Base-by-base conservation (phyloP, 208 protist species). In the Leptomonas pyrrhocoris region DNA sequence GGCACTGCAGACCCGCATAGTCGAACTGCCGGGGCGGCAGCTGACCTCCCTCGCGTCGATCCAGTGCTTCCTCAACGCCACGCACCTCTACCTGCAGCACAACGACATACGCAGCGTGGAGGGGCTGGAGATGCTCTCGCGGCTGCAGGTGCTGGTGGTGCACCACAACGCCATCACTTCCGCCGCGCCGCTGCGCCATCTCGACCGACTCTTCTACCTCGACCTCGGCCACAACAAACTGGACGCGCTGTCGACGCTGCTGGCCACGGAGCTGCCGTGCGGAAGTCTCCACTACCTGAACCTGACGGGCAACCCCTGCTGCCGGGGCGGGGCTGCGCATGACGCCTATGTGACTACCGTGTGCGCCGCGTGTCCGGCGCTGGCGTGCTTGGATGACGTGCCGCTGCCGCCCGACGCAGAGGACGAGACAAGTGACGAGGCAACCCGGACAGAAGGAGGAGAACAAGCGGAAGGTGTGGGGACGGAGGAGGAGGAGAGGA, bases 61-160 rank as follows among this genome's bases (percentile, higher is more conserved):
- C 1, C 85, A 91, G 68, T 86, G 79, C 57, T 91, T 92, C 56
- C 65, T 90, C 28, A 96, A 91, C 64, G 79, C 78, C 25, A 93
- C 88, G 12, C 86, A 93, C 73, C 50, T 96, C 19, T 92, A 94
- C 68, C 72, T 94, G 16, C 88, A 92, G 67, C 74, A 93, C 77
- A 96, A 96, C 72, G 36, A 51, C 1, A 45, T 96, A 18, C 30
- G 55, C 28, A 63, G 48, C 36, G 56, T 96, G 2, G 88, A 90
- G 7, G 90, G 88, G 27, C 46, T 96, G 25, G 62, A 81, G 50
- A 73, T 96, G 53, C 79, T 93, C 18, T 61, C 57, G 8, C 74
- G 91, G 27, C 79, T 96, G 15, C 73, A 68, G 18, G 86, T 93
- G 69, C 60, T 93, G 8, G 90, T 93, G 30, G 68, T 92, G 31